Conservation (phyloP, 2,329 filamentous ascomycete species). For the Onygenales sp. region DNA sequence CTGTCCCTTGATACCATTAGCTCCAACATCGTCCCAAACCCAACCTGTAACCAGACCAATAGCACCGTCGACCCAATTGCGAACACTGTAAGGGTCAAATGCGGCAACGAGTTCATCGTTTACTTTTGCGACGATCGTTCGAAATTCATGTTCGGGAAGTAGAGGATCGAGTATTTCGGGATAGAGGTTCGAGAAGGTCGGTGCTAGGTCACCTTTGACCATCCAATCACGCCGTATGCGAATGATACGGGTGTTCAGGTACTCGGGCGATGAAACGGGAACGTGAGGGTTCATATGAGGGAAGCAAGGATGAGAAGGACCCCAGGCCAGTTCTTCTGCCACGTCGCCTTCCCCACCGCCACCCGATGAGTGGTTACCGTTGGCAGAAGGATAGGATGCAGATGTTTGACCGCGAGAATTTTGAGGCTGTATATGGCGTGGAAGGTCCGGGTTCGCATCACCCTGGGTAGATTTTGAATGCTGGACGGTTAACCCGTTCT, state of each 20-base stretch:
- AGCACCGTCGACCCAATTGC: constrained; percentile 70
- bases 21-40: constrained; percentile 85
- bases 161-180: constrained; percentile 90
- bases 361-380: constrained; percentile 22
- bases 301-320: constrained; percentile 85
- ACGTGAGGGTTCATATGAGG: constrained; percentile 92
- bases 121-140: constrained; percentile 67
- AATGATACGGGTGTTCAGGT: constrained; percentile 75
- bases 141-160: constrained; percentile 77
- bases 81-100: constrained; percentile 66
- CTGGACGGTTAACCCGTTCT: constrained; percentile 9
- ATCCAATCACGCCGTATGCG: constrained; percentile 89
- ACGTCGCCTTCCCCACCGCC: constrained; percentile 33
- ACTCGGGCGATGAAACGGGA: constrained; percentile 63
- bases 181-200: constrained; percentile 89
- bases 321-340: constrained; percentile 73
- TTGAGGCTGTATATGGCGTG: constrained; percentile 31
- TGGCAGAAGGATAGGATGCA: constrained; percentile 29
- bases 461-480: not conserved
- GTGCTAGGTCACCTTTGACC: constrained; percentile 76
- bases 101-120: constrained; percentile 68
- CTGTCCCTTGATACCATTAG: constrained; percentile 64
- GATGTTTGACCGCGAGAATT: constrained; percentile 32
- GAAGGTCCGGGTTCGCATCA: constrained; percentile 16
- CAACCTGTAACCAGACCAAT: constrained; percentile 80